Evolutionary conservation across 306 rosid genomes (phyloP), one percentile per base, ranked within the genome.

Genomic region (Crataegus laevigata): DNA sequence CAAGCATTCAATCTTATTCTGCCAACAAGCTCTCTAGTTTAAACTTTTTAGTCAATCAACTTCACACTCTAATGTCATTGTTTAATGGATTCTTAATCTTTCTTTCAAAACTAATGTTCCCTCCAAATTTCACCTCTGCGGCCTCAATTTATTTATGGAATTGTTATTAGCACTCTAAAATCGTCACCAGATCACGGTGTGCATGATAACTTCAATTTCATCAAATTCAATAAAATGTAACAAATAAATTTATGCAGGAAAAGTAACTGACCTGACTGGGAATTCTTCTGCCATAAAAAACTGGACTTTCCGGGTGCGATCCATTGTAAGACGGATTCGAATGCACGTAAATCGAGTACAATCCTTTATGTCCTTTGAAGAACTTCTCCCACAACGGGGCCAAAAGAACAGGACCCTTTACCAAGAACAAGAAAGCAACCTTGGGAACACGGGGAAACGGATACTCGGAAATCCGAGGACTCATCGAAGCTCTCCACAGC

Each of bases 341-440:
- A 78, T 93, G 98, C 32, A 93, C 96, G 43, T 91, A 93, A 69
- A 93, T 78, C 4, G 97, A 85, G 80, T 89, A 93, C 11, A 77
- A 80, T 13, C 90, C 91, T 76, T 86, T 84, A 72, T 89, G 82
- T 19, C 98, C 98, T 77, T 82, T 43, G 83, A 93, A 93, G 82
- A 93, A 93, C 45, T 79, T 51, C 68, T 93, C 92, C 98, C 98
- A 93, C 64, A 93, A 76, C n/a, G 94, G 91, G 36, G 91, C 92
- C 75, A 93, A n/a, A 66, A 63, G 62, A 78, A 93, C 83, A 51
- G 86, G 87, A 21, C 98, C 97, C 77, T 80, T 93, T 45, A 89
- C 82, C 88, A 93, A 79, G 77, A 91, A 93, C 97, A 93, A 40
- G 82, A 93, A 93, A 12, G 98, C 97, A 78, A 93, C 89, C 77